phyloP scores from a whole-genome alignment of 1,284 basidiomycete species.

The Cryptococcus wingfieldii region DNA sequence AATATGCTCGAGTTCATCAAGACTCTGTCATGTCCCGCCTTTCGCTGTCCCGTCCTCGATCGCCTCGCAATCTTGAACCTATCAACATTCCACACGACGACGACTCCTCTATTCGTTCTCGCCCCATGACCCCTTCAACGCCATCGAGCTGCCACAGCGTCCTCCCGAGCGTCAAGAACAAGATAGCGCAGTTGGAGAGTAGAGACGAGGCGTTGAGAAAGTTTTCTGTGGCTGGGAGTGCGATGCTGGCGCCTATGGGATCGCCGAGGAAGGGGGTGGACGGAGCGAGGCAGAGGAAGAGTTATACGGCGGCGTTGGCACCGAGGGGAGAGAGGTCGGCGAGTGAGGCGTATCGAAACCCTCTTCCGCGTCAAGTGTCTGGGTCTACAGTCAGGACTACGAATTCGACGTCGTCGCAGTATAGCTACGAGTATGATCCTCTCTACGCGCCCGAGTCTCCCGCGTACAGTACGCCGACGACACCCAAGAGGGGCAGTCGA shows the following conservation, averaged over 20 bases:
- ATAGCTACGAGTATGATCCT: conserved; percentile 10
- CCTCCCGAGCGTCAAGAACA: conserved; percentile 30
- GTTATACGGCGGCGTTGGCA: conserved; percentile 35
- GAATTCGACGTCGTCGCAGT: not conserved
- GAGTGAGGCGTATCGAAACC: not conserved
- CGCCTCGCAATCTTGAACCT: not conserved
- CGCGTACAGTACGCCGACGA: not conserved
- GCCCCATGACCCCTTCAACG: conserved; percentile 1
- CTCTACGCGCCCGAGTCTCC: not conserved
- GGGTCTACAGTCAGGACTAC: not conserved
- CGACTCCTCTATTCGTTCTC: conserved; percentile 5
- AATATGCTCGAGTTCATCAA: not conserved
- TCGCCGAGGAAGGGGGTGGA: not conserved
- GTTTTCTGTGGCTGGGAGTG: conserved; percentile 31
- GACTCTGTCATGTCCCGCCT: not conserved
- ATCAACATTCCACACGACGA: conserved; percentile 1
- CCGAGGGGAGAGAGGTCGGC: conserved; percentile 11
- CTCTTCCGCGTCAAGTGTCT: conserved; percentile 5
- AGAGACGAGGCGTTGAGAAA: conserved; percentile 38
- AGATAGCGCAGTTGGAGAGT: conserved; percentile 40
- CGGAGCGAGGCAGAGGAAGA: conserved; percentile 12
- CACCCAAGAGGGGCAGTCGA: not conserved
- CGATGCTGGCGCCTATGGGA: not conserved
- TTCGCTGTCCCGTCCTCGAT: not conserved
- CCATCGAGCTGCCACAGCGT: conserved; percentile 20